Evolutionary conservation across 1,139 yeast species (phyloP).

Genomic region (Yamadazyma buinensis): DNA sequence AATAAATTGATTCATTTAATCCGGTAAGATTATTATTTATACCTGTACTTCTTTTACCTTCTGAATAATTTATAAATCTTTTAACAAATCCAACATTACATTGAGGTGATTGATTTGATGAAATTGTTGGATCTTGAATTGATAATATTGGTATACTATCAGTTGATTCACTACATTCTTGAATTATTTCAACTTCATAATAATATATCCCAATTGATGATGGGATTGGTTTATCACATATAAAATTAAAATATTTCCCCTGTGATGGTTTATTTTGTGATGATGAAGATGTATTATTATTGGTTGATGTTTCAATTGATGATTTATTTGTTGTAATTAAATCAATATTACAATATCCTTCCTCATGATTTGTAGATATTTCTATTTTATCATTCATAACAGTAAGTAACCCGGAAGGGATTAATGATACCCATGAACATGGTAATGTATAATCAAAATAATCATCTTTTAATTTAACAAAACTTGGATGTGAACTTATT

Average conservation of each 20-base stretch:
- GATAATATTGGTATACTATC: constrained; percentile 30
- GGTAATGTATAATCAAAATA: constrained; percentile 35
- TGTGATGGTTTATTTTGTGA: constrained; percentile 6
- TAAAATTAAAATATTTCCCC: constrained; percentile 26
- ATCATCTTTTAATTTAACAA: constrained; percentile 20
- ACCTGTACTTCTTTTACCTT: constrained; percentile 1
- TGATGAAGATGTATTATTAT: neutral
- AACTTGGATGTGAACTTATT: constrained; percentile 24
- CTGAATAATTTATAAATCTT: constrained; percentile 15
- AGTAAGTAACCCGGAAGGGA: constrained; percentile 20
- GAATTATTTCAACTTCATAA: constrained; percentile 36
- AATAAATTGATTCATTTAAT: constrained; percentile 5
- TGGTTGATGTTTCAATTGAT: constrained; percentile 4
- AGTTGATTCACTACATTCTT: constrained; percentile 28
- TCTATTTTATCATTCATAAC: constrained; percentile 15
- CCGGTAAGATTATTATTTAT: too few species aligned
- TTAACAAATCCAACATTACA: constrained; percentile 37
- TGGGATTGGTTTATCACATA: constrained; percentile 30
- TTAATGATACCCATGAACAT: constrained; percentile 38
- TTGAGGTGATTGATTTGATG: constrained; percentile 30
- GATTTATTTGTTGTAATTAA: constrained; percentile 12
- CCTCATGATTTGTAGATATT: constrained; percentile 20
- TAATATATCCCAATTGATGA: constrained; percentile 34
- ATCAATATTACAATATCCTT: constrained; percentile 30
- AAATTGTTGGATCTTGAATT: constrained; percentile 32